These are phyloP conservation scores for Vararia minispora DNA, from an alignment of 768 basidiomycete species.

Conservation along the genomic window DNA sequence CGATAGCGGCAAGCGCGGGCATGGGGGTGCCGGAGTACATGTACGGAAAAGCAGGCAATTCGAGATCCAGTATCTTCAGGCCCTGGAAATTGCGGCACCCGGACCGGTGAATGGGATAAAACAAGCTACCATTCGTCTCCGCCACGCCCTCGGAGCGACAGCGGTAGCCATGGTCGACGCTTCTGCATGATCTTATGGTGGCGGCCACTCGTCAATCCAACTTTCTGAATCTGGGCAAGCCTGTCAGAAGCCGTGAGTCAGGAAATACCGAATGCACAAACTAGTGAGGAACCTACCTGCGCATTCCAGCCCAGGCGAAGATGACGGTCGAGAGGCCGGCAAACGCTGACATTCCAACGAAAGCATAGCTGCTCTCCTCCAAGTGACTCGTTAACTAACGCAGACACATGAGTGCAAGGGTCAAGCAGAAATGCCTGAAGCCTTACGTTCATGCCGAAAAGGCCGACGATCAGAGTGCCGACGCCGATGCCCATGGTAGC, in stretches of 20 bases:
- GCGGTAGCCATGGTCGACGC: conserved; percentile 25
- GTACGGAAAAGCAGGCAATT: no score
- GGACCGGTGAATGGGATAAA: no score
- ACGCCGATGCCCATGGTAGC: conserved; percentile 86
- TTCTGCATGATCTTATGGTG: conserved; percentile 13
- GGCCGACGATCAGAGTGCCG: conserved; percentile 80
- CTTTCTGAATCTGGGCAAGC: conserved; percentile 26
- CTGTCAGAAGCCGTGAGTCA: conserved; percentile 14
- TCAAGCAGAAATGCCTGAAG: conserved; percentile 6
- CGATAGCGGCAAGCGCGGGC: no score
- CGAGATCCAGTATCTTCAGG: no score
- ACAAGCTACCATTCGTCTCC: no score
- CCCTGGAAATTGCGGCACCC: no score
- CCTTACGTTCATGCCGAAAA: conserved; percentile 96
- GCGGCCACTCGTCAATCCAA: conserved; percentile 26
- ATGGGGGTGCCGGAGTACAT: no score
- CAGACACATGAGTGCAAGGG: conserved; percentile 7
- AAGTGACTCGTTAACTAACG: conserved; percentile 60
- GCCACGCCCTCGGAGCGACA: no score
- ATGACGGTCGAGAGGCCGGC: conserved; percentile 48
- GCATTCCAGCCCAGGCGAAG: conserved; percentile 56
- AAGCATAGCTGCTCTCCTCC: conserved; percentile 66
- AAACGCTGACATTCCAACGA: conserved; percentile 49
- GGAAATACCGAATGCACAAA: conserved; percentile 11
- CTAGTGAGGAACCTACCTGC: conserved; percentile 30